Conservation (phyloP, 352 stramenopile species). For the Phytopythium vexans region DNA sequence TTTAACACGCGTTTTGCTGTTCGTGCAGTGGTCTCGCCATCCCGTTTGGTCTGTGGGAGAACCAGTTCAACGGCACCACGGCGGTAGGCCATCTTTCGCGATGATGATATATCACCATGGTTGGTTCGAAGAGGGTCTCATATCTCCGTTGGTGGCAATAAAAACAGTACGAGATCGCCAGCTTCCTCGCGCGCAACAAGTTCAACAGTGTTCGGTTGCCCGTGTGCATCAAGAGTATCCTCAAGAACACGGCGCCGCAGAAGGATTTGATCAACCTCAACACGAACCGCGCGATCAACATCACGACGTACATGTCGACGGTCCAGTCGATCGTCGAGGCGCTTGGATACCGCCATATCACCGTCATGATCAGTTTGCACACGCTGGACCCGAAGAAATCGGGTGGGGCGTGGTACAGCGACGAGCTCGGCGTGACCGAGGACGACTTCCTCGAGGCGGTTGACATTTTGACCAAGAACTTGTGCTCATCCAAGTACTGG, state of each 20-base stretch:
- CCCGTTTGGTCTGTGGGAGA: slow-evolving; percentile 74
- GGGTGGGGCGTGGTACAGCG: slow-evolving; percentile 59
- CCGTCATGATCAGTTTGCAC: slow-evolving; percentile 71
- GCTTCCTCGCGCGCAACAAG: slow-evolving; percentile 65
- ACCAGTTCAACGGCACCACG: slow-evolving; percentile 59
- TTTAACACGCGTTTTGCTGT: background rate
- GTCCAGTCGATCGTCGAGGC: slow-evolving; percentile 54
- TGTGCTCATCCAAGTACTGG: slow-evolving; percentile 58
- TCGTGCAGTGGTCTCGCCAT: slow-evolving; percentile 26
- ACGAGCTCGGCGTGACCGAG: slow-evolving; percentile 38
- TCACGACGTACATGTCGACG: slow-evolving; percentile 63
- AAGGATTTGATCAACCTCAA: slow-evolving; percentile 58
- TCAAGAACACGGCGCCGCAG: slow-evolving; percentile 36
- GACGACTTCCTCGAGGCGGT: slow-evolving; percentile 54
- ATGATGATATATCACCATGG: background rate
- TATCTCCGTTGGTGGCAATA: background rate
- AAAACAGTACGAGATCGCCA: slow-evolving; percentile 50
- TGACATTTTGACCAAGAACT: slow-evolving; percentile 50
- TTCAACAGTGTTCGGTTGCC: slow-evolving; percentile 69
- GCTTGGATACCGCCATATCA: slow-evolving; percentile 59
- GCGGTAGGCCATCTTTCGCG: slow-evolving; percentile 16
- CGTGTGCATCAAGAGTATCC: slow-evolving; percentile 49
- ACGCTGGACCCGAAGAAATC: slow-evolving; percentile 41
- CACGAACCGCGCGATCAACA: slow-evolving; percentile 66
- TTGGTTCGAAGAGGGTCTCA: background rate